Evolutionary conservation across 495 filamentous ascomycete species (phyloP).

Genomic region (Penicillium pancosmium): DNA sequence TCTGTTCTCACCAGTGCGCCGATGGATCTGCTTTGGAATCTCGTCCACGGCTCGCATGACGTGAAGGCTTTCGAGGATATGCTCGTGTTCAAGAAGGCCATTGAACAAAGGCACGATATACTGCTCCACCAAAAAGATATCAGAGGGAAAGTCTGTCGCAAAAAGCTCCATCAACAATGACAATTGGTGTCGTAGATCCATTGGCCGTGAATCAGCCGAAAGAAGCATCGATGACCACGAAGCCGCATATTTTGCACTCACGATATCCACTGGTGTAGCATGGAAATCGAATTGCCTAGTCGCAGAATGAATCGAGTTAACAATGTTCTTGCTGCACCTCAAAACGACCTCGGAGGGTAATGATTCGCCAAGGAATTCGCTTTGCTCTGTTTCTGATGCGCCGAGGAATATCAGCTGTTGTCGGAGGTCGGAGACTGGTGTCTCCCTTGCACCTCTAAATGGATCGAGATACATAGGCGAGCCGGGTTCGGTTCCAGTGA

Average conservation of each 20-base stretch:
- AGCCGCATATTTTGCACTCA: slow-evolving; percentile 71
- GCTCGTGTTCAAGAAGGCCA: slow-evolving; percentile 42
- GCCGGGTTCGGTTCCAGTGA: slow-evolving; percentile 41
- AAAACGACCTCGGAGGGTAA: slow-evolving; percentile 67
- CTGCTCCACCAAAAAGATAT: slow-evolving; percentile 66
- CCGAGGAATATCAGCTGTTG: slow-evolving; percentile 65
- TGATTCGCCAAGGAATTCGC: slow-evolving; percentile 61
- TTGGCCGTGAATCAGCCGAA: slow-evolving; percentile 45
- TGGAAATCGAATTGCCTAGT: not conserved
- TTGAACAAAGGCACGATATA: slow-evolving; percentile 62
- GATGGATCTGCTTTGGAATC: slow-evolving; percentile 57
- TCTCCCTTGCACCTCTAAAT: slow-evolving; percentile 71
- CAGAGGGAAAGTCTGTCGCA: slow-evolving; percentile 61
- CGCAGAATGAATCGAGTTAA: slow-evolving; percentile 56
- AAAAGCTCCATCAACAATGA: slow-evolving; percentile 69
- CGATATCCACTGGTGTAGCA: slow-evolving; percentile 50
- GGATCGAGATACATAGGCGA: slow-evolving; percentile 82
- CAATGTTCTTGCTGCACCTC: slow-evolving; percentile 80
- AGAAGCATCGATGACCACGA: slow-evolving; percentile 78
- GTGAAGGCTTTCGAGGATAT: slow-evolving; percentile 56
- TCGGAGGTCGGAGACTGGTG: slow-evolving; percentile 58
- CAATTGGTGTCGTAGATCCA: slow-evolving; percentile 62
- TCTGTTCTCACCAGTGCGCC: slow-evolving; percentile 36
- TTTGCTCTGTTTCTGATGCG: slow-evolving; percentile 53
- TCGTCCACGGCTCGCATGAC: slow-evolving; percentile 63